Conservation (phyloP, 306 rosid genomes). For the Cyamopsis tetragonoloba region DNA sequence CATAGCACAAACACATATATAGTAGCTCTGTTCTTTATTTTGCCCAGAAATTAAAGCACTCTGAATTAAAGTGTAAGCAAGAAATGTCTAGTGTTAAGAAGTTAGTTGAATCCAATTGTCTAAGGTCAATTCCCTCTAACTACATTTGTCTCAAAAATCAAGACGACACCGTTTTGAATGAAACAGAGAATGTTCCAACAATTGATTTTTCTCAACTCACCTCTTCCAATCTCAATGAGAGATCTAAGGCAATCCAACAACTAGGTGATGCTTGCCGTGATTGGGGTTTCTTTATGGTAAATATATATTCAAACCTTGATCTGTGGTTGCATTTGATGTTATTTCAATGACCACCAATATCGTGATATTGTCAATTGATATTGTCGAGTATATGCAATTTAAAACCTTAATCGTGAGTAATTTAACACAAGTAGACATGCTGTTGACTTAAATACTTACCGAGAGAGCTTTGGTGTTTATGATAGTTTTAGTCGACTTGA, state of each 20-base stretch:
- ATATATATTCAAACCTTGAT: neutral
- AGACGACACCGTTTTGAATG: neutral
- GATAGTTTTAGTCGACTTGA: too few relatives aligned
- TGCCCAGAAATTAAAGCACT: neutral
- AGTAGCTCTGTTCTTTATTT: too few relatives aligned
- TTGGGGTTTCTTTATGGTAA: slow-evolving; percentile 60
- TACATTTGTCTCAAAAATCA: slow-evolving; percentile 14
- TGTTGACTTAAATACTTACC: too few relatives aligned
- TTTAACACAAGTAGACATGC: too few relatives aligned
- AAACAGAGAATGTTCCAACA: slow-evolving; percentile 31
- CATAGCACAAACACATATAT: too few relatives aligned
- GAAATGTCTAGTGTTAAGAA: slow-evolving; percentile 28
- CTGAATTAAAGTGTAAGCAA: too few relatives aligned
- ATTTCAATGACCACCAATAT: too few relatives aligned
- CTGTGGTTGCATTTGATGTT: too few relatives aligned
- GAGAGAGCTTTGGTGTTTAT: too few relatives aligned
- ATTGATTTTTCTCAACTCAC: slow-evolving; percentile 41
- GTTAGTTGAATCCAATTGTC: slow-evolving; percentile 32
- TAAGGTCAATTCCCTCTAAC: slow-evolving; percentile 29
- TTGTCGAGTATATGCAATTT: too few relatives aligned
- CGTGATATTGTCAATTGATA: too few relatives aligned
- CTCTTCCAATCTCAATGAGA: slow-evolving; percentile 23
- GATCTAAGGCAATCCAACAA: slow-evolving; percentile 27
- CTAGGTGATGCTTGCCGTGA: slow-evolving; percentile 46
- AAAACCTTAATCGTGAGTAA: too few relatives aligned